These are phyloP conservation scores for Penicillium odoratum DNA, from an alignment of 495 filamentous ascomycete genomes.

Conservation along the genomic window DNA sequence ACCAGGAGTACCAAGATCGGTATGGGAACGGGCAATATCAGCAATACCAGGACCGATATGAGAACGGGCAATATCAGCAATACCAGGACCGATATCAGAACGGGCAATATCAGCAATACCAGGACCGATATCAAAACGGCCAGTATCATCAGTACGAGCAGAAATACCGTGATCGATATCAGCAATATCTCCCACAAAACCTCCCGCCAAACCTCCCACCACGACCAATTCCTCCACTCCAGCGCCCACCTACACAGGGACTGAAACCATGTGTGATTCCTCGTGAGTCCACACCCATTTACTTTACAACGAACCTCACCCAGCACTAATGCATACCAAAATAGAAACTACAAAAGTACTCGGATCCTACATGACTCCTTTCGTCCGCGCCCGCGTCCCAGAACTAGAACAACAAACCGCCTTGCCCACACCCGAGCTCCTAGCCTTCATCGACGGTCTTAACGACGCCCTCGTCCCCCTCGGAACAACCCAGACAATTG, in stretches of 20 bases:
- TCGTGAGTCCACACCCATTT: slow-evolving; percentile 1
- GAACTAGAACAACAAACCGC: slow-evolving; percentile 9
- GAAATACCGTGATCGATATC: neutral
- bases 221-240: neutral
- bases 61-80: neutral
- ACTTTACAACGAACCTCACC: neutral
- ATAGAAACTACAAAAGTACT: slow-evolving; percentile 23
- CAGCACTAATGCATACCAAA: neutral
- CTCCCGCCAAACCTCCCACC: neutral
- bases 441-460: slow-evolving; percentile 22
- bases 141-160: neutral
- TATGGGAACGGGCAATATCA: neutral
- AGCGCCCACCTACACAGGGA: neutral
- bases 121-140: neutral
- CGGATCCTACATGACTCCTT: slow-evolving; percentile 24
- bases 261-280: slow-evolving; percentile 13
- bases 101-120: neutral
- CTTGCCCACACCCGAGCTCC: slow-evolving; percentile 14
- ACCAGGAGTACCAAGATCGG: neutral
- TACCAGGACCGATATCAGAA: neutral
- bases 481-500: slow-evolving; percentile 17
- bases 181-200: slow-evolving; percentile 5
- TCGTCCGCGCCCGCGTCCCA: slow-evolving; percentile 20
- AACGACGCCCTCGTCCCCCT: slow-evolving; percentile 14
- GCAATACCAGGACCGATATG: neutral